Evolutionary conservation across 495 filamentous ascomycete genomes (phyloP).

Genomic region (Neurospora sp.): DNA sequence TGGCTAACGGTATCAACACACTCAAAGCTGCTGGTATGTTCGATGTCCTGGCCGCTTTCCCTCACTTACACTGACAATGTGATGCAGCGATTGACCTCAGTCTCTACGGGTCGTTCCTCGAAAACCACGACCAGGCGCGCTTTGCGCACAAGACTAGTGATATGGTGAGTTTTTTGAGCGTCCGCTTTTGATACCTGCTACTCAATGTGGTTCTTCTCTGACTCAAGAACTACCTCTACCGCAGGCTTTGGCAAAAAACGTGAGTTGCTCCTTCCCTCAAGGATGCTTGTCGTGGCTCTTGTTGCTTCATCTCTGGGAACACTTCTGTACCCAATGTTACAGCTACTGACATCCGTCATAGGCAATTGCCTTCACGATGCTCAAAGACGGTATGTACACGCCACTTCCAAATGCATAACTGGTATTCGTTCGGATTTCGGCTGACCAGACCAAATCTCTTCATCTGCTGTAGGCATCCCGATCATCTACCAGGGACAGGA

Average conservation of each 20-base stretch:
- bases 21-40: constrained; percentile 29
- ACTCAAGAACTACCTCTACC: background rate
- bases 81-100: constrained; percentile 46
- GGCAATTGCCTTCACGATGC: constrained; percentile 59
- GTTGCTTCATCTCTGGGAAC: background rate
- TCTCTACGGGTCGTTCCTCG: constrained; percentile 61
- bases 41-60: background rate
- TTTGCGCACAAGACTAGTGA: constrained; percentile 50
- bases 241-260: constrained; percentile 17
- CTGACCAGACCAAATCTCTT: background rate
- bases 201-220: background rate
- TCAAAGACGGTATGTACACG: constrained; percentile 39
- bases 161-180: constrained; percentile 14
- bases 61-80: background rate
- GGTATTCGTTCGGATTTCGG: background rate
- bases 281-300: constrained; percentile 8
- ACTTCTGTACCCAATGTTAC: background rate
- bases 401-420: constrained; percentile 7
- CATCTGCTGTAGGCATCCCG: constrained; percentile 22
- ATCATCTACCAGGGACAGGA: constrained; percentile 53
- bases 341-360: constrained; percentile 43
- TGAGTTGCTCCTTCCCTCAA: background rate
- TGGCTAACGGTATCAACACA: constrained; percentile 48
- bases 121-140: constrained; percentile 70
- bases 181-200: background rate